Conservation (phyloP, 1,284 basidiomycete genomes). For the Chalciporus sp. region DNA sequence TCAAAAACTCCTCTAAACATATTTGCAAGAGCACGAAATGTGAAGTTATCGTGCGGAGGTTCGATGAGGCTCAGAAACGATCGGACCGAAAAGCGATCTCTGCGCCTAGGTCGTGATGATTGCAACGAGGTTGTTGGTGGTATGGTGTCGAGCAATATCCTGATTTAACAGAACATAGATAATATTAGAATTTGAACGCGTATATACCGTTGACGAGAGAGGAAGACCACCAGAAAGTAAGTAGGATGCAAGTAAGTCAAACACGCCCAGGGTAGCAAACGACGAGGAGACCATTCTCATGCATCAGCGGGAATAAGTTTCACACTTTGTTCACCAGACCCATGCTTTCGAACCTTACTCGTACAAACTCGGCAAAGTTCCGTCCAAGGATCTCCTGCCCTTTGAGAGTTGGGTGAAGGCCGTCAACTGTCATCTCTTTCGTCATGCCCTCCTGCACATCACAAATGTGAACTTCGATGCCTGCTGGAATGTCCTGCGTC, state of each 20-base stretch:
- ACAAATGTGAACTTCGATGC: neutral
- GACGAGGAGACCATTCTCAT: too few relatives aligned
- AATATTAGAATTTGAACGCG: too few relatives aligned
- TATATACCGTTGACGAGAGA: too few relatives aligned
- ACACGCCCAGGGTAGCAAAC: too few relatives aligned
- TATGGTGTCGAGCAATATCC: too few relatives aligned
- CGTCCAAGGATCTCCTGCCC: neutral
- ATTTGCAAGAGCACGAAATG: slow-evolving; percentile 89
- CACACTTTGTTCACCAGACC: too few relatives aligned
- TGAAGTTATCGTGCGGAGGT: slow-evolving; percentile 80
- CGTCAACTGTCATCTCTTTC: neutral
- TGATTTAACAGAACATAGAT: too few relatives aligned
- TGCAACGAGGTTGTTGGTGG: too few relatives aligned
- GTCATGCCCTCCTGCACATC: neutral
- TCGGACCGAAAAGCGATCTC: slow-evolving; percentile 57
- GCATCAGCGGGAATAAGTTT: too few relatives aligned
- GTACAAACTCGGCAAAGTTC: slow-evolving; percentile 17
- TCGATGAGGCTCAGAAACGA: slow-evolving; percentile 86
- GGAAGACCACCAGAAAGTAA: neutral
- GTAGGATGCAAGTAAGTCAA: too few relatives aligned
- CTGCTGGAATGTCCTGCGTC: neutral
- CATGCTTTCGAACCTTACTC: too few relatives aligned
- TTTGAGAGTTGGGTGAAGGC: neutral
- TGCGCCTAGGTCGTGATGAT: slow-evolving; percentile 40
- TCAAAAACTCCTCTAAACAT: slow-evolving; percentile 82